Conservation (phyloP, 2,329 filamentous ascomycete species). For the Paraphoma sp. region DNA sequence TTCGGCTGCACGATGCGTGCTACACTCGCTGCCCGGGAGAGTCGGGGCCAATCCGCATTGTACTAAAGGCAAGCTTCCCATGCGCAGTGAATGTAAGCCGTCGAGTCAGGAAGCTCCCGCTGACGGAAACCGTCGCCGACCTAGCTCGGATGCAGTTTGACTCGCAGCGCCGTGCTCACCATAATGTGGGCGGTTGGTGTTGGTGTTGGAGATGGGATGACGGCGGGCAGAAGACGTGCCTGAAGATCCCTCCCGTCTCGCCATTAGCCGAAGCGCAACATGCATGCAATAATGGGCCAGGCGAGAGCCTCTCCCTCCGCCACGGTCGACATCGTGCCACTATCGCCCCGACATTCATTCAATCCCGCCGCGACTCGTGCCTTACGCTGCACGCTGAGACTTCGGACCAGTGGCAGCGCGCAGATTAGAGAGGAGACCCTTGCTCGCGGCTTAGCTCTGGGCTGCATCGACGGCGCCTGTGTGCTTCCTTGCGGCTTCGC, state of each 20-base stretch:
- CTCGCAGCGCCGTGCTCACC: neutral
- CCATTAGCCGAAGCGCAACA: constrained; percentile 15
- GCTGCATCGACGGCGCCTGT: constrained; percentile 6
- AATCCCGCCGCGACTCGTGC: constrained; percentile 20
- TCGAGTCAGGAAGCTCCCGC: constrained; percentile 1
- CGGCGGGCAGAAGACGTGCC: constrained; percentile 8
- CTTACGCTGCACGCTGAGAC: constrained; percentile 5
- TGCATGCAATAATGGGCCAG: constrained; percentile 10
- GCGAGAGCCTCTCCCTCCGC: constrained; percentile 11
- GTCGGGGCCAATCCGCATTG: constrained; percentile 2
- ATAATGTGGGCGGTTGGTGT: neutral
- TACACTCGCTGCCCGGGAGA: neutral
- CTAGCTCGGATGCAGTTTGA: neutral
- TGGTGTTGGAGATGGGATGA: constrained; percentile 1
- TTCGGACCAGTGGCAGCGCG: constrained; percentile 9
- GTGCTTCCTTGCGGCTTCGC: constrained; percentile 6
- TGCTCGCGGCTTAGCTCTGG: constrained; percentile 12
- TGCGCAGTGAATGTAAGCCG: neutral
- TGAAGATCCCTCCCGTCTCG: constrained; percentile 15
- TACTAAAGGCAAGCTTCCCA: constrained; percentile 2
- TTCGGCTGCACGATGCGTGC: neutral
- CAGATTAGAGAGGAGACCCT: constrained; percentile 12
- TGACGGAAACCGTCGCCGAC: neutral
- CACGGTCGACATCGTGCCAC: constrained; percentile 18
- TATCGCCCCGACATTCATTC: constrained; percentile 12